Percentiles rank a stretch among this genome's conserved stretches.
Conservation (phyloP, 2,329 filamentous ascomycete species). For the Colletotrichum sp. region DNA sequence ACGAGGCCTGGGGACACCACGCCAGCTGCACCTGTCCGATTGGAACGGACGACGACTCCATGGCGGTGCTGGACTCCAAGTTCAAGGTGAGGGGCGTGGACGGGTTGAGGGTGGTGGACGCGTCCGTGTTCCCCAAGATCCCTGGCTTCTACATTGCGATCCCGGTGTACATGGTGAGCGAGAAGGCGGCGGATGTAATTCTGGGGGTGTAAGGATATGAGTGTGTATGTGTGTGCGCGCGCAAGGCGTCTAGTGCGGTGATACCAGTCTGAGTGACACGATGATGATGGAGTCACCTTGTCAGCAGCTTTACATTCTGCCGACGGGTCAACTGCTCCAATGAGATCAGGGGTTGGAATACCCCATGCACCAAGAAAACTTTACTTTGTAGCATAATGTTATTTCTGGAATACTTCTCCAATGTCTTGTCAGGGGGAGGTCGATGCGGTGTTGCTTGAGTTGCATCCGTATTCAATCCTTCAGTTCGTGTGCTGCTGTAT, state of each 20-base stretch:
- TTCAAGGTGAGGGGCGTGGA: conserved; percentile 60
- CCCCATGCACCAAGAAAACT: neutral
- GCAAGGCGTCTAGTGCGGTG: neutral
- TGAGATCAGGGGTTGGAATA: neutral
- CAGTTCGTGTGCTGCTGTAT: neutral
- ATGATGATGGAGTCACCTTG: neutral
- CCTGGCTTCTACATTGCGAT: conserved; percentile 53
- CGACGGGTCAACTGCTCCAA: neutral
- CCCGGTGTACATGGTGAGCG: conserved; percentile 58
- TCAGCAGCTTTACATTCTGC: neutral
- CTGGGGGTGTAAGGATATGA: neutral
- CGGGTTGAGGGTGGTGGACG: conserved; percentile 64
- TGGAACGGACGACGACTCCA: conserved; percentile 53
- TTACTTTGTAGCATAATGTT: neutral
- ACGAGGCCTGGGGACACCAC: conserved; percentile 63
- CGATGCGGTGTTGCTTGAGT: neutral
- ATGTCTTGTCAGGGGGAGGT: neutral
- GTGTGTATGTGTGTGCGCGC: neutral
- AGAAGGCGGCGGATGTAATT: conserved; percentile 51
- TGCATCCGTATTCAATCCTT: neutral
- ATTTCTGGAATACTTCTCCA: neutral
- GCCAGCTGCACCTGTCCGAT: conserved; percentile 61
- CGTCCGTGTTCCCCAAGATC: conserved; percentile 57
- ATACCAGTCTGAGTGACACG: neutral
- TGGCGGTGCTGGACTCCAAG: conserved; percentile 59